These are phyloP conservation scores for Boletellus dicymbophilus DNA, from an alignment of 1,284 basidiomycete species.

Conservation along the genomic window DNA sequence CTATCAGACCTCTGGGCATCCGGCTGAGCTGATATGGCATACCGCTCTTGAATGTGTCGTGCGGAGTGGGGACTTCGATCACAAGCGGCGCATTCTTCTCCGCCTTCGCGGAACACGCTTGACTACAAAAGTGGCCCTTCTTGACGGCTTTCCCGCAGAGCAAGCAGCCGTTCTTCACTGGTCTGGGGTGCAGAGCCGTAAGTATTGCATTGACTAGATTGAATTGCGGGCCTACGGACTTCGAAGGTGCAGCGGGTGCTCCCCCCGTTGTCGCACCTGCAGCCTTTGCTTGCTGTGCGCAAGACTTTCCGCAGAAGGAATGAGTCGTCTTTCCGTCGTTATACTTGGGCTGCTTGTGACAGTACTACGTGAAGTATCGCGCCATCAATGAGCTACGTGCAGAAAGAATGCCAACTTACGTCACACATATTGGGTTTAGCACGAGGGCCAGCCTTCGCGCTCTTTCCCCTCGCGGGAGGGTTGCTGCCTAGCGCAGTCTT, in stretches of 20 bases:
- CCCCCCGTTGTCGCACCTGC: constrained; percentile 31
- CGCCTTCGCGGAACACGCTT: constrained; percentile 51
- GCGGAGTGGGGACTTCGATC: constrained; percentile 57
- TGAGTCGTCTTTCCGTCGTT: constrained; percentile 52
- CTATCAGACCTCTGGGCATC: constrained; percentile 8
- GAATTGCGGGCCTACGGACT: constrained; percentile 28
- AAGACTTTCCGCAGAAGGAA: constrained; percentile 59
- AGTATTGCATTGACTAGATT: constrained; percentile 42
- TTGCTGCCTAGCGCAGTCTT: constrained; percentile 15
- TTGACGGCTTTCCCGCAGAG: constrained; percentile 57
- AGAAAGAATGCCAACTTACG: constrained; percentile 20
- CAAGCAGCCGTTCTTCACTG: constrained; percentile 52
- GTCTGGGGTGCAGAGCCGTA: constrained; percentile 52
- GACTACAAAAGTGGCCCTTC: constrained; percentile 59
- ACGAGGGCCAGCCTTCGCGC: constrained; percentile 20
- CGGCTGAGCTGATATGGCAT: constrained; percentile 17
- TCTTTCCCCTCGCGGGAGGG: constrained; percentile 24
- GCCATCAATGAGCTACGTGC: constrained; percentile 4
- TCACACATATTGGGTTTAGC: constrained; percentile 32
- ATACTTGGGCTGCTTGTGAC: constrained; percentile 54
- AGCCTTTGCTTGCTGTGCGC: constrained; percentile 47
- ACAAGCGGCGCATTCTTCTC: constrained; percentile 53
- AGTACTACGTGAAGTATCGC: constrained; percentile 32
- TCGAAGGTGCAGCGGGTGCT: constrained; percentile 26
- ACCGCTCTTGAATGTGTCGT: constrained; percentile 66